Evolutionary conservation across 805 yeast species (phyloP), one percentile per base, ranked within the genome.

Genomic region (Starmera pachycereana): DNA sequence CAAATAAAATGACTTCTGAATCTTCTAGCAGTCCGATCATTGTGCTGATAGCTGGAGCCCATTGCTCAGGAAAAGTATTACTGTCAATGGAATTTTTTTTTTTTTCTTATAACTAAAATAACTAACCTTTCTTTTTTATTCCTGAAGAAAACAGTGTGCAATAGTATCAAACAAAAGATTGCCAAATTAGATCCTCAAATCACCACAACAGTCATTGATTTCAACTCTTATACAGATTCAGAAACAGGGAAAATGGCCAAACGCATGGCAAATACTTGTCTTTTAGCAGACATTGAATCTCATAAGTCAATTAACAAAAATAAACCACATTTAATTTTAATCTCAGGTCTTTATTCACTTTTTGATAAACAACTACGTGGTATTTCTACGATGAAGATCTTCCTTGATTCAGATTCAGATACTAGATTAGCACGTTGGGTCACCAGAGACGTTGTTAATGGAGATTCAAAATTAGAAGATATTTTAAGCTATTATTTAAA

Each of bases 401-500:
- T 81, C 50, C 68, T 89, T 12, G 92, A 85, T 48, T 73, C 87
- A 45, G 97, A 89, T 58, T 77, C 90, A 1, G 97, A 89, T 57
- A 76, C 82, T 6, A 63, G 96, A 40, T 63, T 89, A 33, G 78
- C 86, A n/a, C 72, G 95, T 47, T 76, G 92, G 82, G 80, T 85
- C 36, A 63, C 43, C 10, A 40, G 47, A 11, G 56, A 45, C 30
- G 69, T 62, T 18, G 37, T 59, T 4, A 44, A 44, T 6, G 52
- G 50, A 7, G 45, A 51, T 1, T 33, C 41, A 4, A 49, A 50
- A 16, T 47, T 66, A 7, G 55, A 50, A 10, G 51, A 47, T 1
- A 47, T 70, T 13, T 38, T 69, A 29, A 61, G 62, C 32, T 40
- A 58, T 30, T 85, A 84, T 56, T 56, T 84, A 33, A 68, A 65